Base-by-base conservation (phyloP, 129 eudicot species). In the Chrysanthemum seticuspe region DNA sequence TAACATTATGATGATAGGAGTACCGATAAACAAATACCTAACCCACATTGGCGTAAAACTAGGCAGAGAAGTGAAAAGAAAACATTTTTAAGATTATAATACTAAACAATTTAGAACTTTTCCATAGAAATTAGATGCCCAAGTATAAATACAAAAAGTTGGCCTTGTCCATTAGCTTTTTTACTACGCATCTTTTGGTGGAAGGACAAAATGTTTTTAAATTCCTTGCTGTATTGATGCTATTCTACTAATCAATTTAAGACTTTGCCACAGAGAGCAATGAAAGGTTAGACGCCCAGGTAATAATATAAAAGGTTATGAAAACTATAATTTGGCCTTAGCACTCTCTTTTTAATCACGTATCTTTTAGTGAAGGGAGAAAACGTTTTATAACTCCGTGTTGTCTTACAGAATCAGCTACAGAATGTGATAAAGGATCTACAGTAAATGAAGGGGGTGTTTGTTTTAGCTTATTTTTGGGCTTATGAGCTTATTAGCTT, bases 41-140 rank as follows among this genome's bases (percentile, higher is more conserved):
- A 27, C 19, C 47, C 45, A 5, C 1, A 62, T 62, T 50, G 53
- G 21, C 31, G 15, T 15, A 31, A 74, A 52, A 47, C 69, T 19
- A 13, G 58, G 61, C 50, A 74, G 70, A 50, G 44, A 62, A 16
- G 40, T 74, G n/a, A 62, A 15, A 25, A 6, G 47, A 40, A 74
- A 51, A 31, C 13, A 19, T 13, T 2, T 63, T 49, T 31, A 31
- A 52, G 71, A 36, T 65, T 55, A 34, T 64, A 53, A 53, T 27
- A 63, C 18, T 31, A 12, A 18, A 5, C 2, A 7, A 36, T 57
- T 62, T 62, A 40, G 10, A 18, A 57, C 6, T 71, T 36, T 57
- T 13, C 13, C n/a, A 56, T 71, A 3, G 14, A 71, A 14, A 44
- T 7, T 40, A 40, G 47, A 40, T 40, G 47, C 10, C 10, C 47